phyloP scores from a whole-genome alignment of 1,284 basidiomycete species.

The Neonothopanus nambi region DNA sequence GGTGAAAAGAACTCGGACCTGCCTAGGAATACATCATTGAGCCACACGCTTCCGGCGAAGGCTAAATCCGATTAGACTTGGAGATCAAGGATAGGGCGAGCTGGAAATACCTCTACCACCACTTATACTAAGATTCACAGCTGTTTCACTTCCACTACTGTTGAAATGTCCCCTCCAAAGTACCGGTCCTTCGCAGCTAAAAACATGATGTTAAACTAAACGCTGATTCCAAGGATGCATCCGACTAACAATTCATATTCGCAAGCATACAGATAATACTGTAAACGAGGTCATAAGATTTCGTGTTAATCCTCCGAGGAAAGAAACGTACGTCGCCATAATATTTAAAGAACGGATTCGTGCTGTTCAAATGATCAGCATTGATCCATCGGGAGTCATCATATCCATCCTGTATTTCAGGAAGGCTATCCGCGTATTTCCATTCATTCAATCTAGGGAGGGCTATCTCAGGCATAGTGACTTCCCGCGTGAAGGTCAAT shows the following conservation, averaged over 20 bases:
- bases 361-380: constrained; percentile 35
- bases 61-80: constrained; percentile 30
- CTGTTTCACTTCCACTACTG: constrained; percentile 41
- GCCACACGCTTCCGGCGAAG: constrained; percentile 60
- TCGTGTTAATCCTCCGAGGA: neutral
- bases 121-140: constrained; percentile 54
- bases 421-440: constrained; percentile 37
- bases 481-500: too few relatives aligned
- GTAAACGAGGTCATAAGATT: constrained; percentile 50
- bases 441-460: constrained; percentile 22
- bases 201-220: neutral
- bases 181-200: constrained; percentile 58
- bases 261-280: constrained; percentile 40
- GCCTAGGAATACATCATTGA: constrained; percentile 54
- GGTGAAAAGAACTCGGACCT: constrained; percentile 33
- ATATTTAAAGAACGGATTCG: constrained; percentile 25
- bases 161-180: constrained; percentile 65
- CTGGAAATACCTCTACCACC: constrained; percentile 52
- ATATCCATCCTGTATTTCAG: constrained; percentile 33
- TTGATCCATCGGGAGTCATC: constrained; percentile 35
- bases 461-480: too few relatives aligned
- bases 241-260: constrained; percentile 43
- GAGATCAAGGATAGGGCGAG: neutral
- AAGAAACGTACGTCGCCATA: constrained; percentile 13
- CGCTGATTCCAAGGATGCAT: constrained; percentile 24